phyloP scores from a whole-genome alignment of 1,139 yeast genomes.

The Zygosaccharomyces sapae region DNA sequence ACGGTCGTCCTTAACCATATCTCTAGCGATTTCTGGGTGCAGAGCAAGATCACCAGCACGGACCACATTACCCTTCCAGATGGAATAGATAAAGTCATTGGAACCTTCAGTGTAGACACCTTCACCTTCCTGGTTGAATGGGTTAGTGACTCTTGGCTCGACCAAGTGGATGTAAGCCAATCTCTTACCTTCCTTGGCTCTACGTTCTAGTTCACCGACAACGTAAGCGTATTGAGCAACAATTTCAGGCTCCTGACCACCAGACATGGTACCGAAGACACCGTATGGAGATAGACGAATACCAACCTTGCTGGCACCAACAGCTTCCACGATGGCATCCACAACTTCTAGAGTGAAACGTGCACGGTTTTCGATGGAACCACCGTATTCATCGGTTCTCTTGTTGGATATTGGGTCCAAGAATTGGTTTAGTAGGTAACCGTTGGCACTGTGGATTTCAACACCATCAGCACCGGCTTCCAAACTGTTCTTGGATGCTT shows the following conservation, averaged over 20 bases:
- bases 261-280: slow-evolving; percentile 40
- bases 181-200: slow-evolving; percentile 39
- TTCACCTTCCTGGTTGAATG: slow-evolving; percentile 31
- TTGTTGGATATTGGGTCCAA: slow-evolving; percentile 48
- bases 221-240: slow-evolving; percentile 40
- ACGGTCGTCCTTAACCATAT: slow-evolving; percentile 37
- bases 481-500: slow-evolving; percentile 39
- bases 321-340: slow-evolving; percentile 47
- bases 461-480: slow-evolving; percentile 66
- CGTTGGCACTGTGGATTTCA: slow-evolving; percentile 67
- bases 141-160: slow-evolving; percentile 42
- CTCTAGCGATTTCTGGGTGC: slow-evolving; percentile 26
- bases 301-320: slow-evolving; percentile 54
- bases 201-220: slow-evolving; percentile 38
- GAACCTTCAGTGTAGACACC: slow-evolving; percentile 30
- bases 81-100: slow-evolving; percentile 41
- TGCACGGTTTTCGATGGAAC: slow-evolving; percentile 61
- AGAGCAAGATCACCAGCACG: slow-evolving; percentile 46
- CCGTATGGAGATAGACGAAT: slow-evolving; percentile 58
- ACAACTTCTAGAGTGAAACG: slow-evolving; percentile 54
- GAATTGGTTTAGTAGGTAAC: slow-evolving; percentile 63
- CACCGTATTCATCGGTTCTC: slow-evolving; percentile 67
- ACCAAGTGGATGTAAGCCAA: slow-evolving; percentile 53
- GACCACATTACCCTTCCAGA: slow-evolving; percentile 48
- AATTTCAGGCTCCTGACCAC: slow-evolving; percentile 33